Conservation (phyloP, 2,329 filamentous ascomycete genomes). For the Chaetomium strumarium region DNA sequence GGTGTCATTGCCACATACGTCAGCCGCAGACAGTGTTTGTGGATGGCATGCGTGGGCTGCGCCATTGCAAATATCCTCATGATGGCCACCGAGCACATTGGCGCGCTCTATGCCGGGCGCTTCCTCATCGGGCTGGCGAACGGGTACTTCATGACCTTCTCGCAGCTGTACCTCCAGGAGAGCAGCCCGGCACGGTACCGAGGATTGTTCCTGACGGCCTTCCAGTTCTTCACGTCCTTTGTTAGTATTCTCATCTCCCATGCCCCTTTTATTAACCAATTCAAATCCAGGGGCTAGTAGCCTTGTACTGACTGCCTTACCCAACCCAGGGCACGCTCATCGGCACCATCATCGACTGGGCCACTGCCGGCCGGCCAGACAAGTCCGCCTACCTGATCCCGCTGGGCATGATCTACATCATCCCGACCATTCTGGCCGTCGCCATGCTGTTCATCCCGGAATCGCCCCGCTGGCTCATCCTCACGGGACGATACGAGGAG, state of each 20-base stretch:
- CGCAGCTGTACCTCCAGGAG: conserved; percentile 35
- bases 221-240: conserved; percentile 30
- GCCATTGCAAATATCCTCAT: conserved; percentile 49
- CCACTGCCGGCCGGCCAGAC: conserved; percentile 33
- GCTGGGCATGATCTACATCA: conserved; percentile 36
- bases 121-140: conserved; percentile 51
- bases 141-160: conserved; percentile 51
- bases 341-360: conserved; percentile 47
- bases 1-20: conserved; percentile 34
- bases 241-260: conserved; percentile 24
- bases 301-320: background rate
- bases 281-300: too few species aligned
- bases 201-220: conserved; percentile 33
- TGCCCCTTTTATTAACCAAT: background rate
- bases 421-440: conserved; percentile 33
- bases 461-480: conserved; percentile 37
- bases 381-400: conserved; percentile 37
- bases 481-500: conserved; percentile 31
- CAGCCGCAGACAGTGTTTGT: conserved; percentile 34
- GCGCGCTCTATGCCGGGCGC: conserved; percentile 48
- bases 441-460: conserved; percentile 37
- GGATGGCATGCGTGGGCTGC: conserved; percentile 44
- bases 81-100: conserved; percentile 50
- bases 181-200: conserved; percentile 28
- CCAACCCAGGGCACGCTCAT: conserved; percentile 30